These are phyloP conservation scores for Calendula officinalis DNA, from an alignment of 129 eudicot genomes.

Conservation along the genomic window DNA sequence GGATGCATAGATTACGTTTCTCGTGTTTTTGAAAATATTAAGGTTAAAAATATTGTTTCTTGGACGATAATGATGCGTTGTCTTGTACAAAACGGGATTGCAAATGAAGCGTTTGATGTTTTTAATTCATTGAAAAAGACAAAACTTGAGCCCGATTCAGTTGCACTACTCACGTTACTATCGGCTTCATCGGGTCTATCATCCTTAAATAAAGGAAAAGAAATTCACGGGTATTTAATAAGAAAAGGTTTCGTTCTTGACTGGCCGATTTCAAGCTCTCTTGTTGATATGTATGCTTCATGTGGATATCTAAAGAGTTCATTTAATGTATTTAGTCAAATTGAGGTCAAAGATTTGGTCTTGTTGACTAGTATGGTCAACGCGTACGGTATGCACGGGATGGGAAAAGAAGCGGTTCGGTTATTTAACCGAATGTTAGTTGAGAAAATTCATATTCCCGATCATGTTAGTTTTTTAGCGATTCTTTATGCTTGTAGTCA, in stretches of 20 bases:
- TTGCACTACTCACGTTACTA: slow-evolving; percentile 48
- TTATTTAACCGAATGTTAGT: slow-evolving; percentile 57
- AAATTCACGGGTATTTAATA: slow-evolving; percentile 62
- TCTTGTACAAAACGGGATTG: slow-evolving; percentile 48
- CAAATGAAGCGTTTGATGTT: slow-evolving; percentile 56
- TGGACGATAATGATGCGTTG: slow-evolving; percentile 77
- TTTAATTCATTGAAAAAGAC: slow-evolving; percentile 45
- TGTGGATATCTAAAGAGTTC: slow-evolving; percentile 65
- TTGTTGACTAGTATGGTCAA: slow-evolving; percentile 81
- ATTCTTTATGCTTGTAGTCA: slow-evolving; percentile 89
- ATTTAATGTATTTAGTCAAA: slow-evolving; percentile 38
- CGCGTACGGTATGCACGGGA: slow-evolving; percentile 80
- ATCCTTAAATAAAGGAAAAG: slow-evolving; percentile 71
- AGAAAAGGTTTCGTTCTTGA: slow-evolving; percentile 43
- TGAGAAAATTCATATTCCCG: slow-evolving; percentile 43
- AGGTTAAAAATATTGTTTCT: slow-evolving; percentile 61
- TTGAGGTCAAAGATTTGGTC: slow-evolving; percentile 46
- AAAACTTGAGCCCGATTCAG: slow-evolving; percentile 45
- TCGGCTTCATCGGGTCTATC: slow-evolving; percentile 63
- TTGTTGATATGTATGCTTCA: slow-evolving; percentile 76
- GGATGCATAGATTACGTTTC: slow-evolving; percentile 45
- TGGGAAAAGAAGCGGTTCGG: slow-evolving; percentile 50
- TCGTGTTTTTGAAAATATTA: slow-evolving; percentile 36
- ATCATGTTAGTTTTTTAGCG: slow-evolving; percentile 75
- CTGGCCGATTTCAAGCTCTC: slow-evolving; percentile 59